Evolutionary conservation across 306 rosid genomes (phyloP).

Genomic region (Bauhinia variegata): DNA sequence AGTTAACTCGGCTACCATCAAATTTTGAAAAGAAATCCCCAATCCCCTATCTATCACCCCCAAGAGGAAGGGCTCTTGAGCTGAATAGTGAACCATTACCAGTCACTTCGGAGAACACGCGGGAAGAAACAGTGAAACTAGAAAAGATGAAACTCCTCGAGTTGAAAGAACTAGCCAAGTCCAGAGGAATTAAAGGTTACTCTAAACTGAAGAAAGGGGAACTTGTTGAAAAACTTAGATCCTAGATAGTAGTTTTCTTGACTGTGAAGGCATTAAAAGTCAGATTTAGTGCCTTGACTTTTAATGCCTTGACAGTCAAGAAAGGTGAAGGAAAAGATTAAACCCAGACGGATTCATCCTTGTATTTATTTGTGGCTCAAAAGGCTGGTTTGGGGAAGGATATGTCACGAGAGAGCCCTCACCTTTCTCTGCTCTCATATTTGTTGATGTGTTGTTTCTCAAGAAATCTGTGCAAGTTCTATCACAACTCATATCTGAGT

Average conservation of each 20-base stretch:
- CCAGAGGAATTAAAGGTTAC: conserved; percentile 64
- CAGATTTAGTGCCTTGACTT: not conserved
- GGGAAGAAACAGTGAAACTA: conserved; percentile 33
- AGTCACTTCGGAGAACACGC: conserved; percentile 25
- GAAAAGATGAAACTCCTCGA: conserved; percentile 57
- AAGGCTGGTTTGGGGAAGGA: not conserved
- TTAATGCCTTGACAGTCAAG: too few species aligned
- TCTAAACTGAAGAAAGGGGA: conserved; percentile 62
- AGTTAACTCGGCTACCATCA: conserved; percentile 47
- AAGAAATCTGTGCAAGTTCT: too few species aligned
- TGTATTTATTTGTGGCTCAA: not conserved
- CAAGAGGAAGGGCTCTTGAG: conserved; percentile 21
- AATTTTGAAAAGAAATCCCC: conserved; percentile 64
- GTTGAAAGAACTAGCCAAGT: conserved; percentile 62
- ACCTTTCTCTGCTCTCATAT: not conserved
- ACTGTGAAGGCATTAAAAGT: not conserved
- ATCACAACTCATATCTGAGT: too few species aligned
- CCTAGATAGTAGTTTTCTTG: conserved; percentile 2
- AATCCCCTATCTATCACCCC: conserved; percentile 44
- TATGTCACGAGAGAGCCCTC: not conserved
- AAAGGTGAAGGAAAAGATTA: not conserved
- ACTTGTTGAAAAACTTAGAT: conserved; percentile 43
- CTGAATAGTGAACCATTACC: conserved; percentile 11
- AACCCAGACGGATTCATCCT: not conserved
- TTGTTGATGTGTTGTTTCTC: not conserved